Evolutionary conservation across 2,329 filamentous ascomycete genomes (phyloP).

Genomic region (Gnomoniopsis smithogilvyi): DNA sequence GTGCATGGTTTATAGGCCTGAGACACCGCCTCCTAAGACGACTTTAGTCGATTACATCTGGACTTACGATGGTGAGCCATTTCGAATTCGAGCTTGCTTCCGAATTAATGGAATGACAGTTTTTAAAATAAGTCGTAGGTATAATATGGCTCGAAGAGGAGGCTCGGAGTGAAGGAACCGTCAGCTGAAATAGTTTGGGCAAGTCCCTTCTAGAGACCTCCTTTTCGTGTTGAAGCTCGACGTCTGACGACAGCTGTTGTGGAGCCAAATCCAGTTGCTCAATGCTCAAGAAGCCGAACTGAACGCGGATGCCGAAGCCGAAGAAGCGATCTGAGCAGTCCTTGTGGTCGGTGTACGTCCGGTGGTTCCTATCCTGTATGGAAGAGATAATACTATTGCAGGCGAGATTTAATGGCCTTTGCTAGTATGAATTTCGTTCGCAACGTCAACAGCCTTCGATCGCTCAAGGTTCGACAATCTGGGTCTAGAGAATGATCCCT

Average conservation of each 20-base stretch:
- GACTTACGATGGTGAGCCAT: conserved; percentile 16
- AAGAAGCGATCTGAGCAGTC: background rate
- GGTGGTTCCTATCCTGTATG: background rate
- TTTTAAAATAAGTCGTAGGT: background rate
- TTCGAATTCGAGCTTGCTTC: background rate
- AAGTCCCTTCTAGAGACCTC: background rate
- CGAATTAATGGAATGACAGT: background rate
- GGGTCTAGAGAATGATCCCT: too few relatives aligned
- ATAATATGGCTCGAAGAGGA: background rate
- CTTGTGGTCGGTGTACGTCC: background rate
- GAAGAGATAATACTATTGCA: background rate
- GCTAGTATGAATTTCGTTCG: too few relatives aligned
- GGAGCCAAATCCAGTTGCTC: background rate
- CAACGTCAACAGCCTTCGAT: too few relatives aligned
- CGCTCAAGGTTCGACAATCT: too few relatives aligned
- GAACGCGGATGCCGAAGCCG: conserved; percentile 1
- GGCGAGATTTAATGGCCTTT: background rate
- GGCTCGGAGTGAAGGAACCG: background rate
- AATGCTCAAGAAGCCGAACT: background rate
- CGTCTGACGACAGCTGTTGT: background rate
- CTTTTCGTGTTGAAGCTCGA: background rate
- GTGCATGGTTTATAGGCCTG: background rate
- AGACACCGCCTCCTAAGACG: background rate
- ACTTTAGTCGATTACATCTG: background rate
- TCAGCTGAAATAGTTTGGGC: background rate